These are phyloP conservation scores for Fomitopsis serialis DNA, from an alignment of 768 basidiomycete species.

Conservation along the genomic window DNA sequence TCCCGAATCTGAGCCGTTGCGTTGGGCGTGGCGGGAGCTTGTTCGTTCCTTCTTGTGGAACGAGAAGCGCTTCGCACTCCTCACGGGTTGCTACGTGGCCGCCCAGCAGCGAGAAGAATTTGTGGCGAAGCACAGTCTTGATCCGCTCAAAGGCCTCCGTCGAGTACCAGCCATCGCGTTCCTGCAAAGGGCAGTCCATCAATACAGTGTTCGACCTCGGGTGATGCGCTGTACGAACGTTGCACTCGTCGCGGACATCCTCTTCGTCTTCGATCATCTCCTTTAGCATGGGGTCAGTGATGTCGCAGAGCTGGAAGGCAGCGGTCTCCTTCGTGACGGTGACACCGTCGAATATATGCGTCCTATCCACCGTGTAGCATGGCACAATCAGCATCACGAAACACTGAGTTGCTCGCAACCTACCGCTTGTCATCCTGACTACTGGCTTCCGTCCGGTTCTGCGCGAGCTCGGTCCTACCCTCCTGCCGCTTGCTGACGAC, in stretches of 20 bases:
- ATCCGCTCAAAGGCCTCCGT: constrained; percentile 74
- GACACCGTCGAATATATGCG: constrained; percentile 88
- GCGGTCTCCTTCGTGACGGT: constrained; percentile 79
- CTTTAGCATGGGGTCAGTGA: constrained; percentile 78
- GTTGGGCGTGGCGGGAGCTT: constrained; percentile 12
- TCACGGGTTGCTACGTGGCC: constrained; percentile 68
- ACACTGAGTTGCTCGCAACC: too few species aligned
- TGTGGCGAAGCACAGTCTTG: constrained; percentile 78
- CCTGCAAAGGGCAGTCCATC: constrained; percentile 31
- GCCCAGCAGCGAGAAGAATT: constrained; percentile 75
- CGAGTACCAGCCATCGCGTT: constrained; percentile 89
- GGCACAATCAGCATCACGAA: neutral
- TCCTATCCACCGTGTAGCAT: constrained; percentile 26
- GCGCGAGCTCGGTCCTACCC: constrained; percentile 35
- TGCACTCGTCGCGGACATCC: constrained; percentile 63
- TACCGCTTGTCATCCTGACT: constrained; percentile 9
- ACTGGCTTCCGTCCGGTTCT: constrained; percentile 19
- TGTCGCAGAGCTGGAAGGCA: constrained; percentile 92
- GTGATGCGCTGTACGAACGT: constrained; percentile 40
- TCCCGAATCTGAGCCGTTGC: constrained; percentile 50
- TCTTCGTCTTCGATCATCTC: constrained; percentile 73
- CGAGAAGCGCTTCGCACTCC: constrained; percentile 64
- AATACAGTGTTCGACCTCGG: neutral
- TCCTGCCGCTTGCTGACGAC: constrained; percentile 67
- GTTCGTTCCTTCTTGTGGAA: constrained; percentile 24